These are phyloP conservation scores for Hordeum vulgare DNA, from an alignment of 176 grass and related monocot species.

Conservation along the genomic window MorexV3_pseudomolecules_assembly NC_058522.1:526770833-526771332, in stretches of 20 bases:
- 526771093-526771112: neutral
- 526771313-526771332: conserved; percentile 47
- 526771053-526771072: neutral
- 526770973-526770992: neutral
- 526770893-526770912: neutral
- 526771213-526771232: conserved; percentile 70
- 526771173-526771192: conserved; percentile 17
- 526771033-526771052: neutral
- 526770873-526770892: neutral
- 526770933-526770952: no score
- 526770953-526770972: no score
- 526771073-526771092: neutral
- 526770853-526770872: neutral
- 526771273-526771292: conserved; percentile 49
- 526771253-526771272: conserved; percentile 37
- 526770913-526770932: no score
- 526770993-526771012: neutral
- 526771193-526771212: conserved; percentile 46
- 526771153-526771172: neutral
- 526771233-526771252: conserved; percentile 46
- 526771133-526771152: neutral
- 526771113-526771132: no score
- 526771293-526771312: conserved; percentile 54
- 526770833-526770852: neutral
- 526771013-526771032: neutral